These are phyloP conservation scores for Stephania cephalantha DNA, from an alignment of 164 flowering plant genomes.

Conservation along the genomic window DNA sequence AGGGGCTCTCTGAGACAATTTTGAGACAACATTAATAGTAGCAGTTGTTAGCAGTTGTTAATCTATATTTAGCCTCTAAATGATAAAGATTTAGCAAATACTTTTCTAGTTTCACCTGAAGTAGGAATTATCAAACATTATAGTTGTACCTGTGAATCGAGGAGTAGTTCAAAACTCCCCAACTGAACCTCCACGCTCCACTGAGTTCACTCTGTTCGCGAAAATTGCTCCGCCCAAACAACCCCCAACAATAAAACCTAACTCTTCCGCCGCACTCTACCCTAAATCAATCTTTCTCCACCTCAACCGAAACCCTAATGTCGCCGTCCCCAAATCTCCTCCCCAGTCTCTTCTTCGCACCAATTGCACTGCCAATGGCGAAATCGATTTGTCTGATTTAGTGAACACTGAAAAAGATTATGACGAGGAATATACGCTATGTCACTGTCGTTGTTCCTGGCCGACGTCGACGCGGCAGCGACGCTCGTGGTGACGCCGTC, in stretches of 20 bases:
- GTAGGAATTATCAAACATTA: no score
- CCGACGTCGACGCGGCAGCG: constrained; percentile 55
- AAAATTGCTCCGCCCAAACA: background rate
- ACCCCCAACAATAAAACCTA: constrained; percentile 15
- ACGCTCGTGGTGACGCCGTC: constrained; percentile 71
- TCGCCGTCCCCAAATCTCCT: background rate
- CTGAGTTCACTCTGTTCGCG: background rate
- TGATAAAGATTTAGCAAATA: no score
- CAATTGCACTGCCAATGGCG: background rate
- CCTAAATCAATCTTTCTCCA: constrained; percentile 12
- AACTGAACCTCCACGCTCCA: background rate
- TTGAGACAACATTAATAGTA: no score
- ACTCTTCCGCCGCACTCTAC: background rate
- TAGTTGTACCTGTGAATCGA: no score
- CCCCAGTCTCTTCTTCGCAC: constrained; percentile 10
- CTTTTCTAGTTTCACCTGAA: no score
- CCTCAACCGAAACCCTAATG: background rate
- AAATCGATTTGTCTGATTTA: background rate
- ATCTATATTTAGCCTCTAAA: no score
- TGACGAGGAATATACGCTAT: constrained; percentile 39
- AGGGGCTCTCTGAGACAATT: no score
- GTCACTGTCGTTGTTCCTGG: constrained; percentile 45
- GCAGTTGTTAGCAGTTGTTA: no score
- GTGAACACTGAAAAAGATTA: background rate
- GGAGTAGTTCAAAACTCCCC: background rate